phyloP scores from a whole-genome alignment of 2,329 filamentous ascomycete species.

The Botrytis deweyae region DNA sequence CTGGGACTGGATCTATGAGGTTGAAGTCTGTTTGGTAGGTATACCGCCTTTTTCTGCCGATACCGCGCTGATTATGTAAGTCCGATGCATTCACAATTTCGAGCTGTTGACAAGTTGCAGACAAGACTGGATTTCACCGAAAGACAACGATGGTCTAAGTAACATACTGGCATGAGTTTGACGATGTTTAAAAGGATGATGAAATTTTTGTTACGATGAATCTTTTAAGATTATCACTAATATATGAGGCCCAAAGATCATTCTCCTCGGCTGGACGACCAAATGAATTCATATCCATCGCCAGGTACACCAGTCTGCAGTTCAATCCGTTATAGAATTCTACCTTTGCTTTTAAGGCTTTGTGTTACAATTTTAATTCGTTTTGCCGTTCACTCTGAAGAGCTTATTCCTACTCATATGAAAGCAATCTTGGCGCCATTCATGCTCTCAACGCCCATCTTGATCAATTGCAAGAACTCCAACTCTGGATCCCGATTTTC shows the following conservation, averaged over 20 bases:
- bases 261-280: too few species aligned
- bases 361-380: not conserved
- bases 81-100: not conserved
- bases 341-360: not conserved
- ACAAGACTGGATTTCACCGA: not conserved
- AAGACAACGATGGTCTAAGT: not conserved
- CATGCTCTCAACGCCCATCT: constrained; percentile 11
- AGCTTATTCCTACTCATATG: not conserved
- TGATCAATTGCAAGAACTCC: constrained; percentile 14
- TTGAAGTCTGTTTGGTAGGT: not conserved
- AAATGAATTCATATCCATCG: not conserved
- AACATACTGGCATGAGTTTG: not conserved
- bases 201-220: not conserved
- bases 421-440: constrained; percentile 1
- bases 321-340: not conserved
- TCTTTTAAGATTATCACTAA: not conserved
- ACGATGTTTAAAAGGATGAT: not conserved
- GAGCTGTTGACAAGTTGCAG: not conserved
- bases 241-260: not conserved
- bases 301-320: not conserved
- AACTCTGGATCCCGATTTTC: constrained; percentile 23
- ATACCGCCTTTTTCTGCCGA: not conserved
- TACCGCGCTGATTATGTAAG: not conserved
- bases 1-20: not conserved
- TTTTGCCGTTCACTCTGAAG: not conserved